A percentile compares a stretch with the other conserved stretches of the same genome.
Evolutionary conservation across 768 basidiomycete genomes (phyloP).

Genomic region (Termitomyces sp.): DNA sequence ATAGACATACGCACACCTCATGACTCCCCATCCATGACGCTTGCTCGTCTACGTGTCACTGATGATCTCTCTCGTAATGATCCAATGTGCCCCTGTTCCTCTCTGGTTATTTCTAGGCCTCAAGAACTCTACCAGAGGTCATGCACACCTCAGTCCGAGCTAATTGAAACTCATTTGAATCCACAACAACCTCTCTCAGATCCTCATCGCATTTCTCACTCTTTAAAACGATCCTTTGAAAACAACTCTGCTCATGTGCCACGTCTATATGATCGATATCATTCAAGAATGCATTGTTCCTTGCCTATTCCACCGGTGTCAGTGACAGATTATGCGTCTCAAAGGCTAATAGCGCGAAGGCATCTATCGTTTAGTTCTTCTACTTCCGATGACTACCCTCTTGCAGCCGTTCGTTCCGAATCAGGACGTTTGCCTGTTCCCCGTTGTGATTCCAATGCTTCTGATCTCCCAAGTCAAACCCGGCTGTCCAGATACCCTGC

Average conservation of each 20-base stretch:
- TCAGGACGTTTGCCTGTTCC: slow-evolving; percentile 2
- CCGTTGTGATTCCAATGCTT: neutral
- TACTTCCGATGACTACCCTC: neutral
- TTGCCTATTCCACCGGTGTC: neutral
- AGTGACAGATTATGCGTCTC: neutral
- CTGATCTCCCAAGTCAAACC: neutral
- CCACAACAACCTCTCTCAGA: neutral
- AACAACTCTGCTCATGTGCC: neutral
- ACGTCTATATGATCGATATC: neutral
- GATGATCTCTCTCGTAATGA: slow-evolving; percentile 14
- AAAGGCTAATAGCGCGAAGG: neutral
- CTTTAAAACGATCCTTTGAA: neutral
- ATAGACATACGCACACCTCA: slow-evolving; percentile 14
- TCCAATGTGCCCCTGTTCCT: slow-evolving; percentile 6
- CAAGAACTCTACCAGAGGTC: neutral
- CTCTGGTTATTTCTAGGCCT: neutral
- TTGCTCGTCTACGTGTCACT: slow-evolving; percentile 38
- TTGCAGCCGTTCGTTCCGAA: neutral
- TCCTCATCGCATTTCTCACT: neutral
- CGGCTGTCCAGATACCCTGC: neutral
- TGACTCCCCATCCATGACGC: slow-evolving; percentile 32
- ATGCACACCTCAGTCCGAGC: slow-evolving; percentile 1
- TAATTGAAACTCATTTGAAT: neutral
- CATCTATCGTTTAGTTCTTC: neutral
- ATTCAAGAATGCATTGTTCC: neutral